These are phyloP conservation scores for Microglena sp. DNA, from an alignment of 139 green algal genomes.

Conservation along the genomic window DNA sequence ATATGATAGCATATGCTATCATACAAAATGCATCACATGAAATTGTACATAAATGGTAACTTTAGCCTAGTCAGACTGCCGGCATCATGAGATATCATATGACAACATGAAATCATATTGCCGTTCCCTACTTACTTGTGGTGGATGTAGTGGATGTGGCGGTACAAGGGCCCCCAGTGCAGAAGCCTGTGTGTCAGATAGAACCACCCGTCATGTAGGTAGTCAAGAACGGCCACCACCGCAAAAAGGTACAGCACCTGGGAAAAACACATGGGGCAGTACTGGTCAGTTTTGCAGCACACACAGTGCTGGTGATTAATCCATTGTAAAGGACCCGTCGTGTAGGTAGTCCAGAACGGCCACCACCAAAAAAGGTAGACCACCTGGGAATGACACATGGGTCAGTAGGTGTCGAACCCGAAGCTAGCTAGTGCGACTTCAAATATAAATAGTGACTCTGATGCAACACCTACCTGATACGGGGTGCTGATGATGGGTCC, in stretches of 20 bases:
- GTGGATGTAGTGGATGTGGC: conserved; percentile 67
- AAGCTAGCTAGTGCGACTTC: too few species aligned
- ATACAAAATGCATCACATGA: background rate
- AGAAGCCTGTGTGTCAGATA: conserved; percentile 84
- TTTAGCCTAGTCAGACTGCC: background rate
- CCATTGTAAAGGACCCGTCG: too few species aligned
- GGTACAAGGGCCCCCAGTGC: conserved; percentile 73
- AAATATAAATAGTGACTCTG: too few species aligned
- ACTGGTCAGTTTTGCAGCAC: background rate
- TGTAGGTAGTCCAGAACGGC: background rate
- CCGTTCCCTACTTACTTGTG: conserved; percentile 45
- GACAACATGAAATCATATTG: background rate
- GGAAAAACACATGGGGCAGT: conserved; percentile 3
- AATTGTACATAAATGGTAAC: background rate
- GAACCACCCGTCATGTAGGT: conserved; percentile 84
- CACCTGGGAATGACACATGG: too few species aligned
- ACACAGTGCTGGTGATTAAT: too few species aligned
- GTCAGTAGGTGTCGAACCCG: too few species aligned
- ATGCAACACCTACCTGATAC: too few species aligned
- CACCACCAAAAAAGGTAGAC: too few species aligned
- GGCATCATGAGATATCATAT: background rate
- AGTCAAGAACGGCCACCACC: conserved; percentile 53
- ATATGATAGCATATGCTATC: too few species aligned
- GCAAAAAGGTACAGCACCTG: conserved; percentile 45
- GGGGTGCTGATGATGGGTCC: too few species aligned